Base-by-base conservation (phyloP, 352 stramenopile species). In the Phytopythium oedochilum region DNA sequence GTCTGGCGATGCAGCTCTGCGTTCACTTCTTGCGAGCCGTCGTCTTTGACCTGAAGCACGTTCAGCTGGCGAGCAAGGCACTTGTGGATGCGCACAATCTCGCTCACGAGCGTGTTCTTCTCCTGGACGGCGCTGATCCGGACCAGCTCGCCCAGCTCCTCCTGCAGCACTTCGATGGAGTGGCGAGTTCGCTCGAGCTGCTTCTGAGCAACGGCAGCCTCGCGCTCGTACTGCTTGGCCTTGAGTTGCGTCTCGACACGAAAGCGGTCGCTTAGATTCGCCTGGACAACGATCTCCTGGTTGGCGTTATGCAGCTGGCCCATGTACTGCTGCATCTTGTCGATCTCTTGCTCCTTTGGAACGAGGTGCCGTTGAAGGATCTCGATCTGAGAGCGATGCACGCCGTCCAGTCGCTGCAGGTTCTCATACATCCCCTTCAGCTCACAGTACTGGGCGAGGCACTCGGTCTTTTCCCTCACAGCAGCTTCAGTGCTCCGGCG, bases 1-100 rank as follows among this genome's bases (percentile, higher is more conserved):
- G 89, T 93, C 46, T 93, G 80, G 8, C 83, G 72, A 49, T 90
- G 76, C 0, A 93, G 40, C 56, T 93, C 83, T 0, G 73, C 66
- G 25, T 76, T 88, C 2, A 93, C 68, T 47, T 88, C 80, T 20
- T 86, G 73, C 0, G 63, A 55, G 0, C 71, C 68, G 17, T 86
- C 75, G 34, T 83, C 75, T 12, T 63, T 64, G 17, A 69, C 73
- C 36, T 87, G 66, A 5, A 90, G 58, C 9, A 67, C 62, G 10
- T 83, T 72, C 50, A 84, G 60, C 48, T 90, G 77, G 0, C 78
- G 59, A 0, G 73, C 69, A 22, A 90, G 60, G 0, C 72, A 65
- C 47, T 90, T 90, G 59, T 90, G 80, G 20, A 90, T 73, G 15
- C 77, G 70, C 26, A 82, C 68, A 17, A 90, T 74, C 46, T 90